Conservation (phyloP, 2,329 filamentous ascomycete genomes). For the Curvularia lunata region DNA sequence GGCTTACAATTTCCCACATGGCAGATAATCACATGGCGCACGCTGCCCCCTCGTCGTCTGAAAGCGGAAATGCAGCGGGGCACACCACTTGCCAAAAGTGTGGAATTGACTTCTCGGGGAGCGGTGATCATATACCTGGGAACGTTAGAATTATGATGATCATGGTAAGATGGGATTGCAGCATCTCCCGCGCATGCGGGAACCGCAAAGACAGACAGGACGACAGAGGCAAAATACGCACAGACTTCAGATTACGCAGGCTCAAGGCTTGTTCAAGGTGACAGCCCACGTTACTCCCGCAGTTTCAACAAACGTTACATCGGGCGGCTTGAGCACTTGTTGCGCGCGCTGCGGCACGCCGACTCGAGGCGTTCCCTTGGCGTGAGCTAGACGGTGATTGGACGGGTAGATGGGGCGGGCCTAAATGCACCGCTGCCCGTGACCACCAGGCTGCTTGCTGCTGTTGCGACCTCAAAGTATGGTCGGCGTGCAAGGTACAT, state of each 20-base stretch:
- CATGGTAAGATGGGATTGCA: constrained; percentile 11
- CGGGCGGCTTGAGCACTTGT: constrained; percentile 15
- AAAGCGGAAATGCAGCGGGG: constrained; percentile 2
- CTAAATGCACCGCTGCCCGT: constrained; percentile 22
- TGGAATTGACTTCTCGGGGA: neutral
- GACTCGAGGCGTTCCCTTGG: constrained; percentile 7
- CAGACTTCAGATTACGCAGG: constrained; percentile 12
- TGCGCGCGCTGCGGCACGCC: constrained; percentile 11
- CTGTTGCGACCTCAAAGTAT: constrained; percentile 1
- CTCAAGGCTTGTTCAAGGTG: constrained; percentile 10
- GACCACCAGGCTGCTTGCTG: constrained; percentile 15
- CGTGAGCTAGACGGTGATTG: constrained; percentile 15
- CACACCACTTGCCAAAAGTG: neutral
- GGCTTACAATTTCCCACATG: constrained; percentile 6
- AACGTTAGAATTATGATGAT: constrained; percentile 11
- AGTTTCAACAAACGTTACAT: constrained; percentile 20
- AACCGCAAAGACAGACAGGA: neutral
- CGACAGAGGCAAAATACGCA: neutral
- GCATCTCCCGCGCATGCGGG: constrained; percentile 3
- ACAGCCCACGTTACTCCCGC: constrained; percentile 19
- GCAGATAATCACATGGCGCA: neutral
- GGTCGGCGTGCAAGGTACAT: constrained; percentile 6
- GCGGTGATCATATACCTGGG: constrained; percentile 11
- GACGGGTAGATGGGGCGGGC: constrained; percentile 1
- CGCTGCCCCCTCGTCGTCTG: neutral